Evolutionary conservation across 2,329 filamentous ascomycete genomes (phyloP).

Genomic region (Fusarium liriodendri): DNA sequence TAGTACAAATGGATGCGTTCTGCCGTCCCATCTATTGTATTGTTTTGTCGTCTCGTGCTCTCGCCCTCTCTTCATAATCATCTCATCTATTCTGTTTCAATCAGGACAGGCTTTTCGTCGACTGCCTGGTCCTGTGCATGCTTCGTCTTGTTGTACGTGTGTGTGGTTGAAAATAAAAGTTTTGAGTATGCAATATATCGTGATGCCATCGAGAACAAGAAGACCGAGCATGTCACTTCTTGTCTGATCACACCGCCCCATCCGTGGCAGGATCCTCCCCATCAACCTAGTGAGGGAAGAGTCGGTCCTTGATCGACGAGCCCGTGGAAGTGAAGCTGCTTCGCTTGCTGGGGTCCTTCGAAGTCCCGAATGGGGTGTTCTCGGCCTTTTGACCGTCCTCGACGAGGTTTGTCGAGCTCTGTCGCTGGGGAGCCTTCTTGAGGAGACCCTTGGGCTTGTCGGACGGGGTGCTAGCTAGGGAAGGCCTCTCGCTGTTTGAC

Average conservation of each 20-base stretch:
- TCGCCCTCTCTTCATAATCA: background rate
- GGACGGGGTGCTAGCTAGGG: conserved; percentile 11
- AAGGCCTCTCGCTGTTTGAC: conserved; percentile 45
- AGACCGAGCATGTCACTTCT: background rate
- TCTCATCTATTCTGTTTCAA: background rate
- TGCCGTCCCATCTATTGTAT: conserved; percentile 7
- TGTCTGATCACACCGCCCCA: background rate
- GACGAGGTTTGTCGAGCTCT: conserved; percentile 40
- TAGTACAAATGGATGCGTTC: conserved; percentile 4
- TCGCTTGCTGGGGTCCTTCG: conserved; percentile 39
- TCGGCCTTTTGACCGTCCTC: conserved; percentile 42
- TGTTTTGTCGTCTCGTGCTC: background rate
- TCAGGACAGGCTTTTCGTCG: background rate
- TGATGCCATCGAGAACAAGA: background rate
- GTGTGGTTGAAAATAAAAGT: background rate
- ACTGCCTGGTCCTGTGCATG: background rate
- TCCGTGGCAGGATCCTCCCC: background rate
- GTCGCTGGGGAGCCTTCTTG: conserved; percentile 51
- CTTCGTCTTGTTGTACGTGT: background rate
- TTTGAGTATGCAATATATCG: background rate
- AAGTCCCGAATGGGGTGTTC: conserved; percentile 33
- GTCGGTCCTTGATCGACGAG: conserved; percentile 41
- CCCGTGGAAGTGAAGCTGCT: conserved; percentile 39
- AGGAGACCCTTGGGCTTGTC: conserved; percentile 47
- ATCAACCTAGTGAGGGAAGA: conserved; percentile 35